Percentiles rank a stretch among this genome's conserved stretches.
These are phyloP conservation scores for Blastomyces gilchristii DNA, from an alignment of 2,329 filamentous ascomycete genomes.

Conservation along the genomic window DNA sequence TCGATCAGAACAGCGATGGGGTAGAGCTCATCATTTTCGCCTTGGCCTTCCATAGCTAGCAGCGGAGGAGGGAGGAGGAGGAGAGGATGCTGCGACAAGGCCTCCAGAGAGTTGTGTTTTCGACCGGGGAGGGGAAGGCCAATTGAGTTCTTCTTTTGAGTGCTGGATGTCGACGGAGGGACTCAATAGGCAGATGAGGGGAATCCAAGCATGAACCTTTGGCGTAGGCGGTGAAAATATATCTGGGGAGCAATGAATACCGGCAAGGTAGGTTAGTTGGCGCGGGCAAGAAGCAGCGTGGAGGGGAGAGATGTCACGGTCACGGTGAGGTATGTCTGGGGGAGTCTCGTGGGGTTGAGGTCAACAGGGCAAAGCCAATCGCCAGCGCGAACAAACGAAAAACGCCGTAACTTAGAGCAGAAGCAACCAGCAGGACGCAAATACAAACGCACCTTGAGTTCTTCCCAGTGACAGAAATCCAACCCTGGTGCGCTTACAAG, in stretches of 20 bases:
- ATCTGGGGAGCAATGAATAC: background rate
- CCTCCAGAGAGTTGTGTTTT: background rate
- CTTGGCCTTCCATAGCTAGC: constrained; percentile 82
- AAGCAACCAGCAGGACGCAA: background rate
- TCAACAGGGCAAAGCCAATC: background rate
- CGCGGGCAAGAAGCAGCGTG: background rate
- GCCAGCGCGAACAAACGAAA: background rate
- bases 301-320: background rate
- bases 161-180: background rate
- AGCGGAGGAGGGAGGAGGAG: constrained; percentile 27
- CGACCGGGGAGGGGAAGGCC: background rate
- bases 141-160: constrained; percentile 2
- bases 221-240: background rate
- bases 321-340: constrained; percentile 3
- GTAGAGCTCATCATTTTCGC: constrained; percentile 96
- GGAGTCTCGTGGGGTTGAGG: constrained; percentile 6
- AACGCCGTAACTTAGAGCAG: background rate
- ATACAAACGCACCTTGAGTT: background rate
- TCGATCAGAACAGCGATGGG: constrained; percentile 99
- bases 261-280: background rate
- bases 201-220: constrained; percentile 3
- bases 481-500: background rate
- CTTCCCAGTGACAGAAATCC: background rate
- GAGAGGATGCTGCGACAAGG: constrained; percentile 7
- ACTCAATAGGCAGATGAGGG: background rate